Conservation (phyloP, 2,329 filamentous ascomycete species). For the Fragosphaeria purpurea region DNA sequence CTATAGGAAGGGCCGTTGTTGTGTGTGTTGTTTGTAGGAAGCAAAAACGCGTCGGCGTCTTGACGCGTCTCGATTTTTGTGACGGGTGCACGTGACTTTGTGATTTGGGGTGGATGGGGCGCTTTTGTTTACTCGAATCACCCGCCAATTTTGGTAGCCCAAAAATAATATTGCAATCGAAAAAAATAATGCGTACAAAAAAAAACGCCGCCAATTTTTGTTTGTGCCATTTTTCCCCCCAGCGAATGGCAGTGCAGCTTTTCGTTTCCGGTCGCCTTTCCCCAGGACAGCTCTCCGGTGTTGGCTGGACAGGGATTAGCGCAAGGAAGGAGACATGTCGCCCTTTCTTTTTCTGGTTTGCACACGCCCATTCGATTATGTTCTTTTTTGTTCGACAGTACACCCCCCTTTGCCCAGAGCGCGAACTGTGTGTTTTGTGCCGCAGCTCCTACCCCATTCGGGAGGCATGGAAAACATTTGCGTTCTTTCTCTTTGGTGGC, state of each 20-base stretch:
- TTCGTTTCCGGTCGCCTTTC: neutral
- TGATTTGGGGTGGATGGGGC: neutral
- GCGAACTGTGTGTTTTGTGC: neutral
- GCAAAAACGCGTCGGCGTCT: constrained; percentile 1
- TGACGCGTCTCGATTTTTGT: constrained; percentile 3
- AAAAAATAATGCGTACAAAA: neutral
- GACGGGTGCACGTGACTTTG: constrained; percentile 1
- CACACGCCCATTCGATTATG: neutral
- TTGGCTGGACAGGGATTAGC: neutral
- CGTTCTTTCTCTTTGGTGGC: too few relatives aligned
- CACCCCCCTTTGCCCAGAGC: neutral
- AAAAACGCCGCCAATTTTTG: too few relatives aligned
- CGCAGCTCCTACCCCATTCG: too few relatives aligned
- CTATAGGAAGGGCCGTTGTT: too few relatives aligned
- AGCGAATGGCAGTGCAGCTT: constrained; percentile 3
- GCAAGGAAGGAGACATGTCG: neutral
- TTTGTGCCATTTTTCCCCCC: constrained; percentile 2
- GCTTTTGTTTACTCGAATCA: too few relatives aligned
- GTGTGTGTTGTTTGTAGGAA: neutral
- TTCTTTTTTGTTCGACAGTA: neutral
- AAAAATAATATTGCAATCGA: neutral
- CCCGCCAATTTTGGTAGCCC: neutral
- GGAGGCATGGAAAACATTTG: neutral
- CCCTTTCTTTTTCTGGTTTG: neutral
- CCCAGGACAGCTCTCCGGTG: neutral